Evolutionary conservation across 768 basidiomycete species (phyloP), one percentile per base, ranked within the genome.

Genomic region (Agrocybe praecox): DNA sequence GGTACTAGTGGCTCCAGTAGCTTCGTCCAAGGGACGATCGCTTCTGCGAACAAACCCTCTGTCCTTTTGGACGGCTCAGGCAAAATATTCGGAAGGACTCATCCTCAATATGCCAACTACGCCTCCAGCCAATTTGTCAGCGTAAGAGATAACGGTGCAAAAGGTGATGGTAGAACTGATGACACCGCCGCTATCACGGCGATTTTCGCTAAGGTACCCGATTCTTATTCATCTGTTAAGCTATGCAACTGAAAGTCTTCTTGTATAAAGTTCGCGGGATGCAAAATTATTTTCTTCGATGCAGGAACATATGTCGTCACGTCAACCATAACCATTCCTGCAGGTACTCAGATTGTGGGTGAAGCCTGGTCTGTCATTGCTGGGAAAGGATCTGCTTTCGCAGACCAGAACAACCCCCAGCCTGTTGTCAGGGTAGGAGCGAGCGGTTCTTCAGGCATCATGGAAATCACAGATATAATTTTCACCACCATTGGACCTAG

Each of bases 201-300:
- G 2, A 74, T 90, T 19, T 82, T 94, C 57, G 65, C 79, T 49
- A 72, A 83, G 73, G 89, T 84, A 54, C 26, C 5, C 9, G 11
- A 69, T 57, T 9, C 26, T 23, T 34, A 9, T 45, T 14, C 33
- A 42, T 24, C n/a, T 32, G 9, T 24, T 7, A 44, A 26, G n/a
- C n/a, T 24, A 42, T 36, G 43, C 43, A 11, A 14, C 43, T 6
- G 12, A 48, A 22, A 26, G 6, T 17, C 23, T 17, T 17, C 14
- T 36, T 34, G 19, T n/a, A 18, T 23, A 2, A 56, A 89, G 89
- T 89, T 78, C 65, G 73, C 87, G 22, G 85, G 85, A 4, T 86
- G 86, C 74, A 90, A 88, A 69, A 87, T 94, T 64, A 86, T 93
- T 47, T 92, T 90, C 76, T 84, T 92, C 63, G 91, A 93, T 62